Base-by-base conservation (phyloP, 495 filamentous ascomycete genomes). In the Penicillium atrosanguineum region DNA sequence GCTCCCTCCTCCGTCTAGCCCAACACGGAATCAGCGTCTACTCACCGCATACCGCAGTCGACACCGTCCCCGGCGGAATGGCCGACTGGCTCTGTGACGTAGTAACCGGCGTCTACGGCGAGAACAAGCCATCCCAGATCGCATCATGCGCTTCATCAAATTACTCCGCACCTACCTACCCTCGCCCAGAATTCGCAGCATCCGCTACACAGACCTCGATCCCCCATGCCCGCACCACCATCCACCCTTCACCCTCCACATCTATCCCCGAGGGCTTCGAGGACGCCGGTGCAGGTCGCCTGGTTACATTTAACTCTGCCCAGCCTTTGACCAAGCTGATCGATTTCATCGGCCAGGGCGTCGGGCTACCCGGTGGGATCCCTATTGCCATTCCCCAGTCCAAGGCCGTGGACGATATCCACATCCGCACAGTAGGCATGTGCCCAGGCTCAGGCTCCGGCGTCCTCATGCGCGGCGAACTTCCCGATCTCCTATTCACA, bases 1-100 rank as follows among this genome's bases (percentile, higher is more conserved):
- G 85, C 52, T 87, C 86, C 20, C 80, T 97, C 44, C 78, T 98
- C 7, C 82, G 87, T 44, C 79, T 98, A 3, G 87, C 86, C n/a
- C 86, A 88, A 38, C 83, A 89, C 72, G 92, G 95, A 16, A 92
- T 97, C 58, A 92, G 90, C 60, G 91, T 97, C 53, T 98, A 98
- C 74, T 90, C 86, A 47, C 94, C 94, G 0, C 94, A 98, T 64
- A 97, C 93, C 0, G 92, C 94, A 3, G 83, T 97, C 47, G 94
- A 98, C 72, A 90, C 91, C 23, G 88, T 88, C 0, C 84, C 86
- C 6, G 88, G 86, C 15, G 94, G 94, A 20, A 80, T 97, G 53
- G 92, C 89, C 53, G 91, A 97, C 73, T 98, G 94, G 94, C 87
- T 98, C 18, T 91, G 88, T 45, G 88, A 96, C 69, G 88, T 95